Evolutionary conservation across 495 filamentous ascomycete species (phyloP), one percentile per base, ranked within the genome.

Genomic region (Talaromyces ruber): DNA sequence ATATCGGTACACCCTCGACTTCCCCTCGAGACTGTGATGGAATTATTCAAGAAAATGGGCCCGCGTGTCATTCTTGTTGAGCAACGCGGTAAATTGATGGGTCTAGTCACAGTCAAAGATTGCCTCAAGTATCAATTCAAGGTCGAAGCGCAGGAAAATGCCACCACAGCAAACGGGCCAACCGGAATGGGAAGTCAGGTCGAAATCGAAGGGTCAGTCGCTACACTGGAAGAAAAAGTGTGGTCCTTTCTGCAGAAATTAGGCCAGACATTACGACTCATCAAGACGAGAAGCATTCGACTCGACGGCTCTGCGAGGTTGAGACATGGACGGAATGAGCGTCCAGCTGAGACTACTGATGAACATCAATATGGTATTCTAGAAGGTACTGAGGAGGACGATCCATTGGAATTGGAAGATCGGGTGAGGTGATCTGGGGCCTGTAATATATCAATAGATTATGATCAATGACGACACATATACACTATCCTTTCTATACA

Each of bases 101-200:
- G 94, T 2, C 79, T 98, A 5, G 91, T 98, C 11, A 98, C 94
- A 0, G 90, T 97, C 63, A 98, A 98, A 74, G 94, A 98, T 73
- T 97, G 95, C 64, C 75, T 98, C 61, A 97, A 95, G 72, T 98
- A 95, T 68, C 95, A 98, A 74, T 95, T 97, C 83, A 94, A 92
- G 79, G 91, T 91, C 3, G 94, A 98, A 70, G 92, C 91, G 54
- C 85, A 91, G 14, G 93, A 96, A 73, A 86, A 93, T 65, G 86
- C 86, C 1, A 69, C 77, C 11, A 72, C 74, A 9, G 73, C 76
- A 14, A 74, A 74, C 3, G 77, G 73, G 8, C 67, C 76, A 26
- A 75, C 74, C 54, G 78, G 76, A 5, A 70, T 69, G 50, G 71
- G 65, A 56, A 59, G 24, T 4, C 59, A 65, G 50, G 64, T 66